phyloP scores from a whole-genome alignment of 495 filamentous ascomycete species.

The Penicillium tannophilum region DNA sequence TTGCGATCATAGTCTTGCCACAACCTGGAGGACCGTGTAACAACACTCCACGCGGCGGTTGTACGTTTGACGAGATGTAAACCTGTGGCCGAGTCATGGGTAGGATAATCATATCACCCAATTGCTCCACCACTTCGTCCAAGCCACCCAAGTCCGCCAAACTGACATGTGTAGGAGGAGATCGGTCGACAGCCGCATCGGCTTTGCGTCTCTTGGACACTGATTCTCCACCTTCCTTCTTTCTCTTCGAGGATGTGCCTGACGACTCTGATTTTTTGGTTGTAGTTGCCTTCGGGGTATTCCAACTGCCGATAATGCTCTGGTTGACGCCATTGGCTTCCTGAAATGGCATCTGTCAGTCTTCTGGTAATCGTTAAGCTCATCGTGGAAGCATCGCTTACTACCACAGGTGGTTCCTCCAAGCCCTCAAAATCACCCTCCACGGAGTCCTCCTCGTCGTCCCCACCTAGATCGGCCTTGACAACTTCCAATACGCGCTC shows the following conservation, averaged over 20 bases:
- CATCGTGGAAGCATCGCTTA: conserved; percentile 20
- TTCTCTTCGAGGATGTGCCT: conserved; percentile 41
- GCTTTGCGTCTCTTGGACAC: conserved; percentile 65
- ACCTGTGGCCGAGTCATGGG: conserved; percentile 76
- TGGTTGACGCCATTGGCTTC: conserved; percentile 74
- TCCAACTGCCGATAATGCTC: conserved; percentile 71
- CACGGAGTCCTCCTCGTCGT: conserved; percentile 55
- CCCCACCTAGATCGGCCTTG: conserved; percentile 57
- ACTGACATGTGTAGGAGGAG: conserved; percentile 73
- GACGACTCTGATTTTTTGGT: conserved; percentile 38
- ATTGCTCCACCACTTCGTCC: conserved; percentile 72
- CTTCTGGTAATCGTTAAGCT: background rate
- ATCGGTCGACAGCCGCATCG: conserved; percentile 58
- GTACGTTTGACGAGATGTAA: conserved; percentile 58
- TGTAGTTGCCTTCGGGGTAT: conserved; percentile 36
- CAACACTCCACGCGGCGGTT: conserved; percentile 83
- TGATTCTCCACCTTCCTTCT: conserved; percentile 69
- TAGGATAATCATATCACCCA: conserved; percentile 80
- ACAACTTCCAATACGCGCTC: conserved; percentile 80
- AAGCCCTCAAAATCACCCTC: conserved; percentile 70
- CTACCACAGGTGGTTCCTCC: conserved; percentile 41
- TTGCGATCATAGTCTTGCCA: conserved; percentile 92
- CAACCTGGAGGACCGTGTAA: conserved; percentile 93
- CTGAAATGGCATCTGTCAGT: conserved; percentile 24
- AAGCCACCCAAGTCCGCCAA: conserved; percentile 85